These are phyloP conservation scores for Tricholoma terreum DNA, from an alignment of 768 basidiomycete genomes.

Conservation along the genomic window DNA sequence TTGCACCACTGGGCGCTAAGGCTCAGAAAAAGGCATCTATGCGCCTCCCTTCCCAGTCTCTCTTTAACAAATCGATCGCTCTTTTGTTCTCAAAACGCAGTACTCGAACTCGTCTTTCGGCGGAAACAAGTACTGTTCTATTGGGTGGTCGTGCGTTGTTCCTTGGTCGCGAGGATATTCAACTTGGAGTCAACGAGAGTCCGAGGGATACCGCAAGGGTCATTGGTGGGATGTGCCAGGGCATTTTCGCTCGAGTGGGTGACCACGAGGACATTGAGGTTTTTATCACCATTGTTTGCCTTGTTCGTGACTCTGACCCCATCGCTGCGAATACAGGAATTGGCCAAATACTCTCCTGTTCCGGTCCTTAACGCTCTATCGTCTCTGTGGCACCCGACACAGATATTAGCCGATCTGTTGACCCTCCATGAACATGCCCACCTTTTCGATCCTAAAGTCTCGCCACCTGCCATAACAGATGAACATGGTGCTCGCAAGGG, in stretches of 20 bases:
- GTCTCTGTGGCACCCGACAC: constrained; percentile 94
- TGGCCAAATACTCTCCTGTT: constrained; percentile 86
- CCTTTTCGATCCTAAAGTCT: constrained; percentile 40
- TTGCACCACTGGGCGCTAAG: constrained; percentile 49
- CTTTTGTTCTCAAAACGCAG: constrained; percentile 91
- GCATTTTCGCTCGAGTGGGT: constrained; percentile 95
- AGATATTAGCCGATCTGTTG: constrained; percentile 89
- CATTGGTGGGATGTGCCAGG: constrained; percentile 92
- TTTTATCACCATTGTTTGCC: constrained; percentile 14
- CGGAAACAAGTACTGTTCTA: constrained; percentile 75
- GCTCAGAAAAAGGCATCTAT: constrained; percentile 33
- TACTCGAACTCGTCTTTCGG: constrained; percentile 86
- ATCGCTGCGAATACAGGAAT: constrained; percentile 54
- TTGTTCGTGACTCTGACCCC: background rate
- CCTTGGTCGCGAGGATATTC: constrained; percentile 86
- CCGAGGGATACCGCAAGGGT: constrained; percentile 82
- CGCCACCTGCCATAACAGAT: constrained; percentile 18
- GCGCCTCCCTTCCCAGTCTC: constrained; percentile 67
- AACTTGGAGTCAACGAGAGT: constrained; percentile 93
- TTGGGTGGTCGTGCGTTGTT: constrained; percentile 92
- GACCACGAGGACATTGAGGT: constrained; percentile 93
- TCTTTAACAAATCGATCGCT: constrained; percentile 83
- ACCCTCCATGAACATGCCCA: constrained; percentile 79
- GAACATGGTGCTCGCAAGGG: constrained; percentile 8
- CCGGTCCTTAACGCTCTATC: constrained; percentile 97